Base-by-base conservation (phyloP, 1,284 basidiomycete species). In the Phylloporus gajari region DNA sequence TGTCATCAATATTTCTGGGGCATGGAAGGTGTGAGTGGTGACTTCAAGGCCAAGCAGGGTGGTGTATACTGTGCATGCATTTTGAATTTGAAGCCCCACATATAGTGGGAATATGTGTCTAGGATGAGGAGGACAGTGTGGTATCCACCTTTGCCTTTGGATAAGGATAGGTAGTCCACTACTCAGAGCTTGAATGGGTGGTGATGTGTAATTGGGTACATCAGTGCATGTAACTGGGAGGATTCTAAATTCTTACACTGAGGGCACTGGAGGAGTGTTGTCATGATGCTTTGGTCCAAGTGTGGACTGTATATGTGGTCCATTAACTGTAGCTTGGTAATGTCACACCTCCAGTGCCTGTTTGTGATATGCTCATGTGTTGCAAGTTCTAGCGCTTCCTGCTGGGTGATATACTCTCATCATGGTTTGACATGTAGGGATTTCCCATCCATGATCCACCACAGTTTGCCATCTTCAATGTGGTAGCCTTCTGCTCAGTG, bases 1-100 rank as follows among this genome's bases (percentile, higher is more conserved):
- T 0, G 81, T 75, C 83, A 86, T 84, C 73, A 86, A 78, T 0
- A 76, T 77, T 32, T 85, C 81, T 0, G 81, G 71, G 11, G 79
- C 40, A 42, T 42, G 40, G 40, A 79, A 84, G 0, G 44, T 63
- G 1, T 77, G 51, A 42, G 74, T 78, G 4, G 86, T 82, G 2
- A 72, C 11, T 0, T 67, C 27, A 0, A 85, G 75, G 0, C 74
- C 70, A 0, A 75, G 68, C 0, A 74, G 3, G 0, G 77, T 81
- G 1, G 74, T 74, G 25, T 74, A 75, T 0, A 74, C 74, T 0
- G 72, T 81, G 2, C 82, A 8, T 68, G 42, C 0, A 42, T 63
- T 63, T 78, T 80, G 35, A 74, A 62, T 38, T 77, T 79, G 73
- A 77, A 80, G 0, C 67, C 80, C 78, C 78, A 81, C 0, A 72